Percentiles rank a stretch among this genome's conserved stretches.
Evolutionary conservation across 1,139 yeast genomes (phyloP).

Genomic region (Magnusiomyces magnusii): DNA sequence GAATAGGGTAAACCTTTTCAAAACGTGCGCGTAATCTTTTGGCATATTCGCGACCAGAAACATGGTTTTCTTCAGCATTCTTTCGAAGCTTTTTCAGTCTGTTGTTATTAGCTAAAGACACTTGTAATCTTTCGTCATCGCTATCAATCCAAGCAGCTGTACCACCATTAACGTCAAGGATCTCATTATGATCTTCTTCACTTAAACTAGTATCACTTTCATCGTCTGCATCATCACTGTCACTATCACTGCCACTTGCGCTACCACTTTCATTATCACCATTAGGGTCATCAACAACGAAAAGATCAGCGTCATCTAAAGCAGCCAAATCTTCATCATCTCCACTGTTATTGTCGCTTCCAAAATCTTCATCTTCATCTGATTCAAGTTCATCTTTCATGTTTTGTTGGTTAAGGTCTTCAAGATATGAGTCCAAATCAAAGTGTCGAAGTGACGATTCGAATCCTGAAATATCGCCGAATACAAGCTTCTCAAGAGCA

Average conservation of each 20-base stretch:
- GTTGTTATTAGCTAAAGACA: slow-evolving; percentile 55
- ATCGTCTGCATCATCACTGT: slow-evolving; percentile 27
- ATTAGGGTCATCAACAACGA: slow-evolving; percentile 29
- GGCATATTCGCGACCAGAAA: slow-evolving; percentile 62
- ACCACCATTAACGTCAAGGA: slow-evolving; percentile 30
- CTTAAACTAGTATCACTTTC: slow-evolving; percentile 31
- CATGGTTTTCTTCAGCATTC: slow-evolving; percentile 48
- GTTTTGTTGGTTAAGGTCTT: slow-evolving; percentile 41
- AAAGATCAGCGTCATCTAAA: slow-evolving; percentile 32
- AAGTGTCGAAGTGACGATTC: slow-evolving; percentile 54
- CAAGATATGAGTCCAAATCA: slow-evolving; percentile 42
- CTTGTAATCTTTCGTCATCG: slow-evolving; percentile 69
- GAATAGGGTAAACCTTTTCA: slow-evolving; percentile 80
- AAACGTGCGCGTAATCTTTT: slow-evolving; percentile 73
- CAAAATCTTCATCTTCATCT: slow-evolving; percentile 33
- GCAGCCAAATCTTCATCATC: slow-evolving; percentile 26
- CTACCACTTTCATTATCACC: slow-evolving; percentile 27
- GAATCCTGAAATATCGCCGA: slow-evolving; percentile 82
- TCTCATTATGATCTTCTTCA: slow-evolving; percentile 33
- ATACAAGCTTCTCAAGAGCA: slow-evolving; percentile 71
- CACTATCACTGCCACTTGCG: slow-evolving; percentile 30
- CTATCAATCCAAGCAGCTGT: slow-evolving; percentile 82
- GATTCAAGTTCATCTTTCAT: slow-evolving; percentile 35
- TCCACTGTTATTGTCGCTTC: slow-evolving; percentile 22
- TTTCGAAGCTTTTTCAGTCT: slow-evolving; percentile 66